These are phyloP conservation scores for Nakazawaea molendinolei DNA, from an alignment of 805 yeast species.

Conservation along the genomic window DNA sequence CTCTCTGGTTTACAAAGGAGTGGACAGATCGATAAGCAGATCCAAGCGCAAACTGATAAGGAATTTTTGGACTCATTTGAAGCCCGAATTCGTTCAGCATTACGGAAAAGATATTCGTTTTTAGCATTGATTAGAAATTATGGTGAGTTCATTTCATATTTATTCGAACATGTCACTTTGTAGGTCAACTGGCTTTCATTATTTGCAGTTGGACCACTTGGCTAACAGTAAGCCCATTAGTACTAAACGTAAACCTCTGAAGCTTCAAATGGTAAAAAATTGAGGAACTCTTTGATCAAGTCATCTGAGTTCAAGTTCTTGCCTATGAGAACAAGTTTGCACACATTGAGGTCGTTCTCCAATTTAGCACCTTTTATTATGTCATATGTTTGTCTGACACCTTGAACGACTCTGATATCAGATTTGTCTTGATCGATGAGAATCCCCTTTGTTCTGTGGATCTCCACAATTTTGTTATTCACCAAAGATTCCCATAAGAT, in stretches of 20 bases:
- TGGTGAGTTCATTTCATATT: no score
- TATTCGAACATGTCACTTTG: no score
- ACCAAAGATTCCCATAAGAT: slow-evolving; percentile 67
- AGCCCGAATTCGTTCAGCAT: no score
- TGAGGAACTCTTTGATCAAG: slow-evolving; percentile 26
- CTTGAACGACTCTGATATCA: slow-evolving; percentile 66
- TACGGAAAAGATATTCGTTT: no score
- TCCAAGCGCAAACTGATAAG: no score
- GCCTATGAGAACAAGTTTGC: slow-evolving; percentile 74
- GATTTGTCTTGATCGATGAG: slow-evolving; percentile 33
- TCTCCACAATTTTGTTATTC: slow-evolving; percentile 43
- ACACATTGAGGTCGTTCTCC: slow-evolving; percentile 30
- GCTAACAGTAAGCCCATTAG: background rate
- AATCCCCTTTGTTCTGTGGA: slow-evolving; percentile 81
- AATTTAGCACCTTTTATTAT: slow-evolving; percentile 39
- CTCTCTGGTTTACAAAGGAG: no score
- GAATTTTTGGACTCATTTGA: no score
- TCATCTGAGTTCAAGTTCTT: slow-evolving; percentile 41
- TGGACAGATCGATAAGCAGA: no score
- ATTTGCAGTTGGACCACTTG: no score
- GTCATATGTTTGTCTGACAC: slow-evolving; percentile 90
- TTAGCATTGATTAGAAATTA: no score
- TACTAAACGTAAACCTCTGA: background rate
- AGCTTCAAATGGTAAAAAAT: slow-evolving; percentile 5
- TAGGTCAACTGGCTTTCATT: no score